Conservation (phyloP, 225 moss, liverwort and hornwort genomes). For the Sphagnum tenellum region DNA sequence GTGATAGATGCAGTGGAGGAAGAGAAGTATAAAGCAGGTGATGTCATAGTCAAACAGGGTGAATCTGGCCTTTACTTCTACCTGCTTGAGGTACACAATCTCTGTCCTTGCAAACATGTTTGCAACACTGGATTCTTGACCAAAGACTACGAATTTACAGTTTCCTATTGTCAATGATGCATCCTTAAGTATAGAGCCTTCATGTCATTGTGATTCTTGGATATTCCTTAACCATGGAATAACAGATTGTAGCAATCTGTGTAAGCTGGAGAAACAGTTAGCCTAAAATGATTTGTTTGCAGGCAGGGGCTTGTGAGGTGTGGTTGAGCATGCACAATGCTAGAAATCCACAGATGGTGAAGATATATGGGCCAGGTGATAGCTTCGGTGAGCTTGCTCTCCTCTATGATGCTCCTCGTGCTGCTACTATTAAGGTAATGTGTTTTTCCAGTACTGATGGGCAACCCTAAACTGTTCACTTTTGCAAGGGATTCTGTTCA, state of each 20-base stretch:
- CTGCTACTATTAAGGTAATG: constrained; percentile 67
- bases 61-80: constrained; percentile 70
- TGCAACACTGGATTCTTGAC: no score
- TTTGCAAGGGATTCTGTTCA: no score
- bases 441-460: no score
- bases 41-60: constrained; percentile 66
- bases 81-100: constrained; percentile 52
- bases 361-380: constrained; percentile 66
- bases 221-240: no score
- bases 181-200: no score
- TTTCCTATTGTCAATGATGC: no score
- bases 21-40: constrained; percentile 47
- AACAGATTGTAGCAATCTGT: no score
- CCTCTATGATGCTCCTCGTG: constrained; percentile 72
- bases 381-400: constrained; percentile 95
- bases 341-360: constrained; percentile 37
- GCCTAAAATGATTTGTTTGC: not conserved
- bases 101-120: no score
- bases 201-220: no score
- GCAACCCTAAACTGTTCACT: no score
- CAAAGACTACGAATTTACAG: no score
- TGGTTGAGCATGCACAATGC: constrained; percentile 28
- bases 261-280: no score
- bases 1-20: constrained; percentile 76
- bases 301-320: constrained; percentile 78